Evolutionary conservation across 2,329 filamentous ascomycete genomes (phyloP), one percentile per base, ranked within the genome.

Genomic region (Clonostachys byssicola): DNA sequence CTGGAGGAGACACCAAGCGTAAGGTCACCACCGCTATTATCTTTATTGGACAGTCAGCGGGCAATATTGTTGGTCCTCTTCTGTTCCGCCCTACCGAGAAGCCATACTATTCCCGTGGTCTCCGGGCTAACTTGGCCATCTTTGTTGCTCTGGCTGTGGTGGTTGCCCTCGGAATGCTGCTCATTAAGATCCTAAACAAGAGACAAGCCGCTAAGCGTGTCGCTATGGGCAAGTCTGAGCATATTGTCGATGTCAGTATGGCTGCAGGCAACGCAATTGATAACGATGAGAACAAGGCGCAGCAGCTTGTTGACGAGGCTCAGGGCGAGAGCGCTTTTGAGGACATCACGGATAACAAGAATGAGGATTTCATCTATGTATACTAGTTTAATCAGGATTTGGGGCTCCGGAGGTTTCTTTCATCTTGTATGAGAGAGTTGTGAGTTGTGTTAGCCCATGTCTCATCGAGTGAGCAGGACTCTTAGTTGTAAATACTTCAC

Each of bases 1-100:
- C 83, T 0, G 83, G 72, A 3, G 83, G 83, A 1, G 81, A 86
- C 49, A 87, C 83, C 0, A 87, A 87, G 59, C 76, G 81, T 50
- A 86, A 86, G 56, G 74, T 80, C 3, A 84, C 77, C 0, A 85
- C 81, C 0, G 80, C 71, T 3, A 72, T 81, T 13, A 63, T 85
- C 4, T 83, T 86, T 52, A 69, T 85, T 23, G 81, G 81, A 7
- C 76, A 80, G 53, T 81, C 77, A 44, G 75, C 76, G 2, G 83
- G 82, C 8, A 86, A 86, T 53, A 78, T 85, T 41, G 70, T 85
- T n/a, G 83, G 83, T 0, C 82, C 82, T 0, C 77, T 80, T 47
- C 64, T 86, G 2, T 60, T 86, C 63, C 80, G 73, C 20, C 76
- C 78, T 0, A 70, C 68, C 3, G 80, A 86, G 54, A 76, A 74